Evolutionary conservation across 1,284 basidiomycete genomes (phyloP).

Genomic region (Melanopsichium pennsylvanicum): DNA sequence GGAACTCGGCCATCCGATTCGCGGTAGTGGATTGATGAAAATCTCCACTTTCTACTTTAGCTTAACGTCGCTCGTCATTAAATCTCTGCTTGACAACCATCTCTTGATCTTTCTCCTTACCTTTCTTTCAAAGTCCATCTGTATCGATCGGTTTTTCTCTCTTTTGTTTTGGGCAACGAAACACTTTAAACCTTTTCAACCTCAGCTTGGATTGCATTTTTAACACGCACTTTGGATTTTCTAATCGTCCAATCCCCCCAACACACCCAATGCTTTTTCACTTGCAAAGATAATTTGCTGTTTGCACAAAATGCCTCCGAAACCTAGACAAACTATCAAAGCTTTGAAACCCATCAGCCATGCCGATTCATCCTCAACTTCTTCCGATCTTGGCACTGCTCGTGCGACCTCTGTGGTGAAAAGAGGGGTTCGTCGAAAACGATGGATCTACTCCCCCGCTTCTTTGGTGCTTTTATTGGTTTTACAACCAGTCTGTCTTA

Average conservation of each 20-base stretch:
- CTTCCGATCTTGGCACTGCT: not conserved
- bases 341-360: not conserved
- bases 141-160: no score
- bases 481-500: slow-evolving; percentile 4
- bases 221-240: no score
- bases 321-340: slow-evolving; percentile 10
- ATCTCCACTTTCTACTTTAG: not conserved
- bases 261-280: no score
- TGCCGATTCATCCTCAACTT: not conserved
- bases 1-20: not conserved
- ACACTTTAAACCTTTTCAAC: no score
- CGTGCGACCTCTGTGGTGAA: not conserved
- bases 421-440: not conserved
- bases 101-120: no score
- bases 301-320: slow-evolving; percentile 21
- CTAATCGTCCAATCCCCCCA: no score
- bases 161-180: no score
- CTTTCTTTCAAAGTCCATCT: no score
- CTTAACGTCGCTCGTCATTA: no score
- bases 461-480: slow-evolving; percentile 6
- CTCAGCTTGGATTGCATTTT: no score
- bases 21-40: not conserved
- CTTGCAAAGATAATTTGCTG: no score
- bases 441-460: slow-evolving; percentile 5
- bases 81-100: no score